Conservation (phyloP, 306 rosid species). For the Datisca glomerata region DNA sequence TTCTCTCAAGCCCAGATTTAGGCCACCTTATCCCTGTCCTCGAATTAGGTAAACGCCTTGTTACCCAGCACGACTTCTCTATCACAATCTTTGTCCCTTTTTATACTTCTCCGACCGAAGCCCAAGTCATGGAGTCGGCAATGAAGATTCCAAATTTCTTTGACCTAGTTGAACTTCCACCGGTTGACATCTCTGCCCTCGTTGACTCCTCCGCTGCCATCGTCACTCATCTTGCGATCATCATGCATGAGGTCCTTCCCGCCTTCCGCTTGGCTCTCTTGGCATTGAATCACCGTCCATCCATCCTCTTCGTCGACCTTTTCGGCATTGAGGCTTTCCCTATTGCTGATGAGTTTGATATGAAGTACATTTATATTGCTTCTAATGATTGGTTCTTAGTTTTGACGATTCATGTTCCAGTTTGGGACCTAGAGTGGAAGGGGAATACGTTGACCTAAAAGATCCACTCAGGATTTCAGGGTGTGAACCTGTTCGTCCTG, state of each 20-base stretch:
- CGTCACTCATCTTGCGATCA: constrained; percentile 2
- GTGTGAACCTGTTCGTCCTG: constrained; percentile 23
- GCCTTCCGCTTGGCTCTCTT: constrained; percentile 6
- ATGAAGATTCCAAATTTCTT: background rate
- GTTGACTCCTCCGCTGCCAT: constrained; percentile 1
- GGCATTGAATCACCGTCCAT: constrained; percentile 13
- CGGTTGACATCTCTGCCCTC: constrained; percentile 5
- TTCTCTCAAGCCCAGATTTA: constrained; percentile 37
- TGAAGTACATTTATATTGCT: constrained; percentile 30
- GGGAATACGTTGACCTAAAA: constrained; percentile 22
- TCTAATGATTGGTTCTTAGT: constrained; percentile 35
- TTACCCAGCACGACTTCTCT: constrained; percentile 13
- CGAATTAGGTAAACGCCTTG: constrained; percentile 31
- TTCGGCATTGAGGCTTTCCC: constrained; percentile 31
- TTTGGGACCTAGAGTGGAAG: constrained; percentile 16
- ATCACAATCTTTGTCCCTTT: constrained; percentile 28
- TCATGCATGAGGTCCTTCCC: constrained; percentile 18
- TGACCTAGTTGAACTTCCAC: constrained; percentile 25
- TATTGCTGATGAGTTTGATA: constrained; percentile 32
- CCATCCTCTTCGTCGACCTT: constrained; percentile 35
- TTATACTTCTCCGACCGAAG: constrained; percentile 17
- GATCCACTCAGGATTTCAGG: constrained; percentile 25
- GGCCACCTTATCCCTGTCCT: constrained; percentile 47
- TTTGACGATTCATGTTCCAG: constrained; percentile 9
- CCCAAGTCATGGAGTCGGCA: constrained; percentile 14